Percentiles rank a stretch among this genome's conserved stretches.
These are phyloP conservation scores for Meyerozyma guilliermondii DNA, from an alignment of 1,139 yeast species.

Conservation along the genomic window DNA sequence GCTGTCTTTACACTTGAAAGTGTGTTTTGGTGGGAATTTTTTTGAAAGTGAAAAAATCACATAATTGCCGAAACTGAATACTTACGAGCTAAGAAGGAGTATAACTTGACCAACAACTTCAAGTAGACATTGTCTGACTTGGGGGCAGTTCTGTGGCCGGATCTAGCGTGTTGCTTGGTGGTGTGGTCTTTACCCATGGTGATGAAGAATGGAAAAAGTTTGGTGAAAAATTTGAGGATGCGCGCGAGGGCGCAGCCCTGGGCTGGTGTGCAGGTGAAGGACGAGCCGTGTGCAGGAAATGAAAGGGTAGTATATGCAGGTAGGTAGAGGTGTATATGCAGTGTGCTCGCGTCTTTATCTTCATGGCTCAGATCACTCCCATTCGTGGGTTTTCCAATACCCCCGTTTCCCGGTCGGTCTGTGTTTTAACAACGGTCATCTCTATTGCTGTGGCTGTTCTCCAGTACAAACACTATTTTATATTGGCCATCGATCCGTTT, in stretches of 20 bases:
- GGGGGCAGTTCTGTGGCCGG: constrained; percentile 98
- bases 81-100: constrained; percentile 99
- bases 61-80: constrained; percentile 18
- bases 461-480: constrained; percentile 50
- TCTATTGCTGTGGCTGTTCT: constrained; percentile 55
- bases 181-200: constrained; percentile 97
- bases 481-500: constrained; percentile 54
- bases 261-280: background rate
- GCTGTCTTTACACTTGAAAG: background rate
- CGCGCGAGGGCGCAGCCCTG: background rate
- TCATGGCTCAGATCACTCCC: constrained; percentile 6
- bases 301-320: too few species aligned
- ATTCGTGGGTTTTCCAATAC: constrained; percentile 57
- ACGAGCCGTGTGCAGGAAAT: background rate
- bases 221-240: background rate
- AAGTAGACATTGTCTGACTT: constrained; percentile 99
- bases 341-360: background rate
- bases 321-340: too few species aligned
- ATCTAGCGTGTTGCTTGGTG: constrained; percentile 92
- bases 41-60: background rate
- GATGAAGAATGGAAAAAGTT: constrained; percentile 7
- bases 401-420: constrained; percentile 49
- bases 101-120: constrained; percentile 94
- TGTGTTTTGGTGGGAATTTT: background rate
- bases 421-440: constrained; percentile 34